Evolutionary conservation across 495 filamentous ascomycete genomes (phyloP), one percentile per base, ranked within the genome.

Genomic region (Penicillium roqueforti): DNA sequence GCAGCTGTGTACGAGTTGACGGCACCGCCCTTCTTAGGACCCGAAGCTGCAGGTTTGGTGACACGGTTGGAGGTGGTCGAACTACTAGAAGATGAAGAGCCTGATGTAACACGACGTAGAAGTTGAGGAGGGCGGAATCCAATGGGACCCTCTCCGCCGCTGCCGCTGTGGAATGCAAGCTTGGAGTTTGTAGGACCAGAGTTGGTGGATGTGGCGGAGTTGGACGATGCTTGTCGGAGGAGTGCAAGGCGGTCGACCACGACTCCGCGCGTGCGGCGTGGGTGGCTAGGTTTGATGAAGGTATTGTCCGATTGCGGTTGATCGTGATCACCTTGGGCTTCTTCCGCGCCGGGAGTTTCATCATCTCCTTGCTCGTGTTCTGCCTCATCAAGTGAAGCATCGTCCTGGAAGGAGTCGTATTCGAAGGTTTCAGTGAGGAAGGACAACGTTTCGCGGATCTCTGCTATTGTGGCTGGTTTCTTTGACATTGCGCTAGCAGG

Each of bases 1-100:
- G 86, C 92, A 41, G 90, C 80, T 4, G 88, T 83, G 63, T 92
- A 87, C 55, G 87, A 95, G 61, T 92, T 91, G 29, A 96, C 83
- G 32, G 85, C 83, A 25, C 64, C 61, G 22, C 82, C 86, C 75
- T 86, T 89, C 74, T 88, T 91, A 10, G 82, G 77, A 49, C 83
- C 81, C 8, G 74, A 72, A 19, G 73, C 62, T 39, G 72, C 69
- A 63, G 55, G 73, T 70, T 59, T 77, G 56, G 61, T 60, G 58
- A 60, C 72, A 53, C 31, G 64, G 58, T 13, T 69, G 70, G 77
- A 51, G 61, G 68, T 20, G 56, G 63, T 58, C 52, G 40, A 75
- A n/a, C 62, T 67, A 14, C 54, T 60, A 20, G 61, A 60, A 9
- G 72, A 71, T 62, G 84, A 59, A 3, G 73, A 75, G 53, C 82